Evolutionary conservation across 2,329 filamentous ascomycete genomes (phyloP).

Genomic region (Verticillium nonalfalfae): DNA sequence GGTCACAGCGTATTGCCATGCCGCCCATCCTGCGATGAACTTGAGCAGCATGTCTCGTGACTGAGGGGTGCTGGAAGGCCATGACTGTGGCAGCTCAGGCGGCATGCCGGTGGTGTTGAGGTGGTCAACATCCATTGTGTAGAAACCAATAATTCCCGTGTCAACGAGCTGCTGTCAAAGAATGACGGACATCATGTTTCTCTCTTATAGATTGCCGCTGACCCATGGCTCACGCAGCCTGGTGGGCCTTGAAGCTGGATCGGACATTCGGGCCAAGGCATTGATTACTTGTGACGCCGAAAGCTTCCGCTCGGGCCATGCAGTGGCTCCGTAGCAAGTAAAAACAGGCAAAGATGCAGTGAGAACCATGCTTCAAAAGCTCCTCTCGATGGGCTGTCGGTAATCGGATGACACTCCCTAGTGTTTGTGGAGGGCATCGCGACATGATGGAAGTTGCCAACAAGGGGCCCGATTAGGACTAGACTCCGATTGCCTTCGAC

Average conservation of each 20-base stretch:
- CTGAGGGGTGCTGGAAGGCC: not conserved
- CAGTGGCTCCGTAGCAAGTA: not conserved
- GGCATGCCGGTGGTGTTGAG: not conserved
- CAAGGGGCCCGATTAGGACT: slow-evolving; percentile 15
- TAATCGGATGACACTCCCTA: not conserved
- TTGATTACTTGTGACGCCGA: not conserved
- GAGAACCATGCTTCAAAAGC: not conserved
- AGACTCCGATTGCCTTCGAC: slow-evolving; percentile 22
- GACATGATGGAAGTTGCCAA: not conserved
- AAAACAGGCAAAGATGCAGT: not conserved
- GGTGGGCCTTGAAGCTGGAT: not conserved
- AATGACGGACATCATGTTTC: not conserved
- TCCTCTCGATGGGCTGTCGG: not conserved
- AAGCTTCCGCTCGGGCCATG: not conserved
- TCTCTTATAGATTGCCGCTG: not conserved
- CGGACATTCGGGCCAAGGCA: not conserved
- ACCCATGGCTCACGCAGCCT: not conserved
- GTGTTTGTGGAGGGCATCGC: not conserved
- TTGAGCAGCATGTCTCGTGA: not conserved
- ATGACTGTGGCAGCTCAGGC: slow-evolving; percentile 1
- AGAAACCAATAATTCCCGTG: too few relatives aligned
- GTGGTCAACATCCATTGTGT: not conserved
- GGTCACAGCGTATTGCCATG: slow-evolving; percentile 24
- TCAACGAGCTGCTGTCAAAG: too few relatives aligned
- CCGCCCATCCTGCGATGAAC: slow-evolving; percentile 11